phyloP scores from a whole-genome alignment of 2,329 filamentous ascomycete genomes.

The Sphaceloma murrayae region DNA sequence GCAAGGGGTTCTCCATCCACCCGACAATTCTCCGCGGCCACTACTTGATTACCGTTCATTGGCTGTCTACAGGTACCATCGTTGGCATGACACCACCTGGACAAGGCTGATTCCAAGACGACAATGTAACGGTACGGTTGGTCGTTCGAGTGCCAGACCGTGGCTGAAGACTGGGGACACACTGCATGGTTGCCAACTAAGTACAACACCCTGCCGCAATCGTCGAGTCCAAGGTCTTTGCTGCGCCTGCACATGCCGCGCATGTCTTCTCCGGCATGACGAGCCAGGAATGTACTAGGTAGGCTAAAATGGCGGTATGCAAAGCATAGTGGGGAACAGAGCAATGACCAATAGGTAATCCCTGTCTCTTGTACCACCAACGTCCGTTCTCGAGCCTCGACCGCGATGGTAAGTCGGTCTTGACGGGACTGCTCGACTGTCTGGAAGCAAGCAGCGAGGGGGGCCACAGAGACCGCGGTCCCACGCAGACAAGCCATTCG shows the following conservation, averaged over 20 bases:
- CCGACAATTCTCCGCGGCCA: not conserved
- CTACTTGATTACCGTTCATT: not conserved
- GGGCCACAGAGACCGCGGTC: too few relatives aligned
- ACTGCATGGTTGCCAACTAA: too few relatives aligned
- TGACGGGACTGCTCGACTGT: not conserved
- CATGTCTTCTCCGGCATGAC: not conserved
- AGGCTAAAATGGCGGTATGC: conserved; percentile 12
- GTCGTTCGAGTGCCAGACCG: not conserved
- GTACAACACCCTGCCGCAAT: not conserved
- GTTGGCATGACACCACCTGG: not conserved
- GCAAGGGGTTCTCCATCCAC: not conserved
- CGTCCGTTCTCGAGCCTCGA: not conserved
- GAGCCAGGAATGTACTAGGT: conserved; percentile 2
- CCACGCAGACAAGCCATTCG: too few relatives aligned
- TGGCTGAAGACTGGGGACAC: too few relatives aligned
- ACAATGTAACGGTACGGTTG: not conserved
- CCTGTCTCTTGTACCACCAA: conserved; percentile 2
- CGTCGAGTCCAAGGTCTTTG: conserved; percentile 2
- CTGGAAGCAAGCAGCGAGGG: not conserved
- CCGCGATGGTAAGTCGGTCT: not conserved
- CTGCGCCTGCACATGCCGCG: not conserved
- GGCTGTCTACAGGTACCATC: not conserved
- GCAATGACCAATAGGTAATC: conserved; percentile 5
- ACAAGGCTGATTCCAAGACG: not conserved
- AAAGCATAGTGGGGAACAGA: conserved; percentile 4